Evolutionary conservation across 106 monocot species (phyloP), one percentile per base, ranked within the genome.

Genomic region (Acorus calamus): DNA sequence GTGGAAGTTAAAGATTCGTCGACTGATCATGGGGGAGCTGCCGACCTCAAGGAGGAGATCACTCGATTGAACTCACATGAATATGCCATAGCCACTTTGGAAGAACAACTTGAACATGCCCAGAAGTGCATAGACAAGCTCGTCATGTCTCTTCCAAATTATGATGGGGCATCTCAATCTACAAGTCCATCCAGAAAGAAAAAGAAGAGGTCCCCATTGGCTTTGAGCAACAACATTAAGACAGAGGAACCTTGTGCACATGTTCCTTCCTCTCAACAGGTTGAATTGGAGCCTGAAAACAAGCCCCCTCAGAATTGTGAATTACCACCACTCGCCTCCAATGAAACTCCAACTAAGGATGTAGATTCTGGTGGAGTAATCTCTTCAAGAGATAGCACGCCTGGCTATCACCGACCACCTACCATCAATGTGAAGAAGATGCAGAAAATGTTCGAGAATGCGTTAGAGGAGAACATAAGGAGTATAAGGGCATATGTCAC

Each of bases 391-490:
- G 98, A 92, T 0, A 83, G 85, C 12, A 98, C 87, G 50, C 87
- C 94, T 13, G 28, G 28, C 28, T 28, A 77, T 49, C 76, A 73
- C 42, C 76, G 87, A 44, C 87, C 90, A 11, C 80, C 82, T 53
- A 90, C 94, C 7, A 88, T 92, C 48, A 99, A 99, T 67, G 92
- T 92, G 98, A 74, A 71, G 56, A 99, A 88, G 51, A 99, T 99
- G 98, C 92, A 88, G 78, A 83, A 79, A 50, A 88, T 99, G 88
- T 99, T 88, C 66, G 83, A 92, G 71, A 92, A 92, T 81, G 92
- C 98, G 10, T 80, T 86, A 1, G 92, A 99, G 57, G 92, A 99
- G 59, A 92, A 92, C 66, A 80, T 92, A 7, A 80, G 88, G 66
- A 99, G 68, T 63, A 92, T 99, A 55, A 88, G 83, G 71, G 75